Base-by-base conservation (phyloP, 768 basidiomycete species). In the Boletus barrowsii region DNA sequence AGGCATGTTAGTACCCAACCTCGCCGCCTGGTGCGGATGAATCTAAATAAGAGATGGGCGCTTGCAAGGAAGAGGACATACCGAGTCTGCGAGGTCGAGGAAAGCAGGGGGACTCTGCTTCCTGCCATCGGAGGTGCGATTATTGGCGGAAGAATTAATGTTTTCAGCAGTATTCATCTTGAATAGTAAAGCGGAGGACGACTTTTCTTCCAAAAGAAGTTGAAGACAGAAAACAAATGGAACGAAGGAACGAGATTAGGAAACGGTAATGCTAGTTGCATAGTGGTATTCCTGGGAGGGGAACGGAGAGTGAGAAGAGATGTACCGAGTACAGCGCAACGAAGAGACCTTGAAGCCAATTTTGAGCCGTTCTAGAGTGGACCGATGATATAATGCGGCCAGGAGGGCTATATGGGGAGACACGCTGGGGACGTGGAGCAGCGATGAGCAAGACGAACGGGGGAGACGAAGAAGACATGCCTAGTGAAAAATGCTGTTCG, bases 81-180 rank as follows among this genome's bases (percentile, higher is more conserved):
- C 92, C 62, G 92, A 93, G 75, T 94, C 92, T 55, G 92, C 92
- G 64, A 94, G 84, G 79, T 94, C 92, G 75, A 94, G 79, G 75
- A 94, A 94, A 54, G 92, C 92, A 59, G 92, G 90, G 18, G 92
- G 91, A 72, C 87, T 93, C 66, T 88, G 87, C 77, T 89, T 91
- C 70, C 85, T 79, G 61, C 83, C 86, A 67, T 86, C 86, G 49
- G 81, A 76, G 70, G 82, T 65, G 69, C 75, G 80, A 84, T 82
- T 81, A 86, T 88, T 83, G 81, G 76, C 80, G 79, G 83, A 79
- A 70, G 79, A 75, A 75, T 73, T 86, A 84, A 82, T 81, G 72
- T 83, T 83, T 76, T 89, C 84, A 74, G 76, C 74, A 72, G 76
- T 75, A 73, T 82, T 86, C 89, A 90, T 90, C 79, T 80, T 77